A percentile compares a stretch with the other conserved stretches of the same genome.
Evolutionary conservation across 306 rosid genomes (phyloP).

Genomic region (Comarum palustre): DNA sequence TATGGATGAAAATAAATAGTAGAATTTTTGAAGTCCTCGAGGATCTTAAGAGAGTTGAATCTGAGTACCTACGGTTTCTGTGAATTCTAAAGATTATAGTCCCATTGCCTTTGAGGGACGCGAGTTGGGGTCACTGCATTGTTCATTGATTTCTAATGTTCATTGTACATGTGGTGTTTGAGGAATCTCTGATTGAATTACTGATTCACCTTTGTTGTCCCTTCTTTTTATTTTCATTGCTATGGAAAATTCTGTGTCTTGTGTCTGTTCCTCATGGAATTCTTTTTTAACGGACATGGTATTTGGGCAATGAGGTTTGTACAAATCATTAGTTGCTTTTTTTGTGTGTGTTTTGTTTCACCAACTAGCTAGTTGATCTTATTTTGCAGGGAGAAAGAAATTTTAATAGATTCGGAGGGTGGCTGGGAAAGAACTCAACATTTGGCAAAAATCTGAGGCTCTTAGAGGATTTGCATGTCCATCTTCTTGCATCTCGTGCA

Average conservation of each 20-base stretch:
- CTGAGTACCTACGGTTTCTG: neutral
- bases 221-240: neutral
- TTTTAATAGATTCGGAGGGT: conserved; percentile 88
- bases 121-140: neutral
- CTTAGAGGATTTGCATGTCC: conserved; percentile 85
- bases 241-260: neutral
- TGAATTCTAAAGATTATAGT: neutral
- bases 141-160: neutral
- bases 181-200: neutral
- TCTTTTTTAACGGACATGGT: neutral
- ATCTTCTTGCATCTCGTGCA: conserved; percentile 86
- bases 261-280: neutral
- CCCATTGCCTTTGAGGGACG: too few relatives aligned
- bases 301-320: conserved; percentile 14
- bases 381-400: conserved; percentile 74
- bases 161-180: neutral
- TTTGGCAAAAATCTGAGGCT: conserved; percentile 73
- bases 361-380: conserved; percentile 14
- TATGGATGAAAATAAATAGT: too few relatives aligned
- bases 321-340: neutral
- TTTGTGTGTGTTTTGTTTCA: neutral
- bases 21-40: too few relatives aligned
- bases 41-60: too few relatives aligned
- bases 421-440: conserved; percentile 96
- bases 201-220: neutral